Evolutionary conservation across 345 rosid species (phyloP).

Genomic region (Melastoma malabathricum): DNA sequence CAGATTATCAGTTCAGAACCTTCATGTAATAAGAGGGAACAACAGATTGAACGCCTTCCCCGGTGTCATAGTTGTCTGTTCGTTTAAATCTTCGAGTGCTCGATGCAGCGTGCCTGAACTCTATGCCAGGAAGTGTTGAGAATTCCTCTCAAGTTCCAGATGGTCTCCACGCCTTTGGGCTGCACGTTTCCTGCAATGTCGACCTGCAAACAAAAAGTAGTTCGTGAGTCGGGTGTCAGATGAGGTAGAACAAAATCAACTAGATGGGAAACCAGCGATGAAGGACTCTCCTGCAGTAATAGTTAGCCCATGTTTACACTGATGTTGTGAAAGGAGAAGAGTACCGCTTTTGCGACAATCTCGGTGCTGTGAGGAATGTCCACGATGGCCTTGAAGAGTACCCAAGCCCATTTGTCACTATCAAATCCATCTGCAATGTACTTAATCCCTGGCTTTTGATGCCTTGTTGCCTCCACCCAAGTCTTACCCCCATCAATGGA

Average conservation of each 20-base stretch:
- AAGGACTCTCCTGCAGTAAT: too few relatives aligned
- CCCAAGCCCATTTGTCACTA: conserved; percentile 98
- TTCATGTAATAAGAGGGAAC: too few relatives aligned
- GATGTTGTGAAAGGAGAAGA: conserved; percentile 5
- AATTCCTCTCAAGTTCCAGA: conserved; percentile 92
- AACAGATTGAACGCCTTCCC: too few relatives aligned
- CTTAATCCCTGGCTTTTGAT: conserved; percentile 42
- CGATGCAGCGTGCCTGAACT: conserved; percentile 49
- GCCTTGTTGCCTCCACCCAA: conserved; percentile 80
- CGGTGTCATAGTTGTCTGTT: too few relatives aligned
- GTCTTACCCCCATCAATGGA: conserved; percentile 83
- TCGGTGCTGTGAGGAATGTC: conserved; percentile 38
- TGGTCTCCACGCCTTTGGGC: conserved; percentile 63
- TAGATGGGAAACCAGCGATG: background rate
- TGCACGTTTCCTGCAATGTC: conserved; percentile 89
- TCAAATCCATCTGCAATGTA: conserved; percentile 46
- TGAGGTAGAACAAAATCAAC: background rate
- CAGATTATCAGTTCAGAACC: too few relatives aligned
- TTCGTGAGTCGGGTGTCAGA: background rate
- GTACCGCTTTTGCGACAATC: conserved; percentile 88
- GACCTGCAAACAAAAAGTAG: conserved; percentile 29
- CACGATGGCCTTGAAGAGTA: conserved; percentile 60
- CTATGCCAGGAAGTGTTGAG: conserved; percentile 92
- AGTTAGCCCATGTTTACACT: too few relatives aligned
- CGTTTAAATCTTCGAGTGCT: conserved; percentile 51